Evolutionary conservation across 1,284 basidiomycete species (phyloP), one percentile per base, ranked within the genome.

Genomic region (Pascua sp.): DNA sequence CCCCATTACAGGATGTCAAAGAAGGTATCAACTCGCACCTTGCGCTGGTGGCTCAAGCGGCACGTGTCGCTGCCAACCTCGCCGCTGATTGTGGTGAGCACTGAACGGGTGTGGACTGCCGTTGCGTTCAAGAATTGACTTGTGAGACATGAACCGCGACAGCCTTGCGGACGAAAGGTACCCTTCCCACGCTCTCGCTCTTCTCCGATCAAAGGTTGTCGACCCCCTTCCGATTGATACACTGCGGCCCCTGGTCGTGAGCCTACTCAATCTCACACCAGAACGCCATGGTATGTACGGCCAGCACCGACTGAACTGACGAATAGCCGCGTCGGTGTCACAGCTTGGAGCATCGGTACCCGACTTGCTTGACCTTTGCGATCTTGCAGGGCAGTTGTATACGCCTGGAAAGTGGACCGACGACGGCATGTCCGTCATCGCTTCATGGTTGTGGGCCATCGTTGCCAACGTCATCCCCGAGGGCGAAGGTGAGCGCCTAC

Each of bases 1-100:
- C 18, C 7, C 11, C 42, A 13, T 32, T 32, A 32, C 24, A 32
- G 39, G 11, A 39, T 47, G 17, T n/a, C 17, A 2, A n/a, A 9
- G 42, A 53, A 37, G 24, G 43, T 17, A 17, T 40, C 42, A 43
- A 15, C 16, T 11, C 39, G 32, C n/a, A 42, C 32, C 42, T 11
- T 18, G 49, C 48, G 1, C 12, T 67, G 0, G 15, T 64, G n/a
- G 51, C 48, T n/a, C 67, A 74, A 54, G 57, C 62, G 5, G 70
- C 65, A 0, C 59, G 75, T 36, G 70, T 69, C 1, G 71, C 67
- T 2, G 71, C 71, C 8, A 77, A 77, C 56, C 48, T 75, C 9
- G 64, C 57, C 2, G 67, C 69, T 0, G 69, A 73, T 40, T 62
- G 55, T 43, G 67, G 72, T 71, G 45, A 45, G 70, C 55, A 7